These are phyloP conservation scores for Calonectria multiphialidica DNA, from an alignment of 2,329 filamentous ascomycete species.

Conservation along the genomic window DNA sequence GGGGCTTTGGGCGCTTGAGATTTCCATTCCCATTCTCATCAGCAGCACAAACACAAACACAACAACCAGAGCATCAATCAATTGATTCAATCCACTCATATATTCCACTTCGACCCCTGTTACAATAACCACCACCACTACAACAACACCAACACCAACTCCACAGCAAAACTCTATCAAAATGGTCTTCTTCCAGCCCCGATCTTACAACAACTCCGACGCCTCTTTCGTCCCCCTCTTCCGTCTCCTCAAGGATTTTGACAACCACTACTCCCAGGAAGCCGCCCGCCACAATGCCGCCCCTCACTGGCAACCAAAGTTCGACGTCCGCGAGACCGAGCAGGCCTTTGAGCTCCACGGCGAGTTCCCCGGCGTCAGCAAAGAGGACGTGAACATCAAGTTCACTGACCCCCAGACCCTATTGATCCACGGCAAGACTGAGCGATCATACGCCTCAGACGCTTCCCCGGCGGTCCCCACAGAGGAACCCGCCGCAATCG, in stretches of 20 bases:
- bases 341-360: slow-evolving; percentile 81
- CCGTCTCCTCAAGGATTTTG: slow-evolving; percentile 73
- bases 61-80: no score
- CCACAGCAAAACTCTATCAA: slow-evolving; percentile 17
- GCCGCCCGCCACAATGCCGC: slow-evolving; percentile 44
- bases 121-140: background rate
- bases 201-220: background rate
- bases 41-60: no score
- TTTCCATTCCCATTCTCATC: no score
- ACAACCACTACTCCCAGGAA: slow-evolving; percentile 57
- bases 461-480: slow-evolving; percentile 59
- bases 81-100: no score
- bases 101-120: no score
- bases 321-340: slow-evolving; percentile 80
- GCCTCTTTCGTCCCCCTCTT: slow-evolving; percentile 70
- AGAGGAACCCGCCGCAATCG: slow-evolving; percentile 73
- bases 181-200: slow-evolving; percentile 50
- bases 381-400: slow-evolving; percentile 81
- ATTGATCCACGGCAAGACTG: slow-evolving; percentile 75
- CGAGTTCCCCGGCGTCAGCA: slow-evolving; percentile 81
- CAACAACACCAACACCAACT: no score
- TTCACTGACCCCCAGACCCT: slow-evolving; percentile 85
- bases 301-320: slow-evolving; percentile 78
- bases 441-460: slow-evolving; percentile 69
- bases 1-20: no score